These are phyloP conservation scores for Aspergillus sergii DNA, from an alignment of 2,329 filamentous ascomycete genomes.

Conservation along the genomic window DNA sequence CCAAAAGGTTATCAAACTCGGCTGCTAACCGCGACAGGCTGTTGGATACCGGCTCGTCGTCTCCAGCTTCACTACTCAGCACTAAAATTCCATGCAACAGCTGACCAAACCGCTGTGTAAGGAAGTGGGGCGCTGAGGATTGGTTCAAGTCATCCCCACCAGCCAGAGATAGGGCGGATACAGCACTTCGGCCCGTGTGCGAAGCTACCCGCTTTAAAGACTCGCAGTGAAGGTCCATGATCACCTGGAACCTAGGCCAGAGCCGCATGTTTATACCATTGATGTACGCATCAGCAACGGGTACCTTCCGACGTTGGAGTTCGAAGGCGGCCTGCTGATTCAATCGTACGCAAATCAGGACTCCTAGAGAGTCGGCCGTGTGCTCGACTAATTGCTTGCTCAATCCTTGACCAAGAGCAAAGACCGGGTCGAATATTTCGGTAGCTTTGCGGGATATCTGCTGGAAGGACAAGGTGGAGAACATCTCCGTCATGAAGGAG, in stretches of 20 bases:
- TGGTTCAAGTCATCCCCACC: slow-evolving; percentile 46
- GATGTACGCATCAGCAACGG: slow-evolving; percentile 85
- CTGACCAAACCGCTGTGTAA: slow-evolving; percentile 95
- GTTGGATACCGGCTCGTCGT: slow-evolving; percentile 87
- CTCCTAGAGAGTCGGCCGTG: slow-evolving; percentile 80
- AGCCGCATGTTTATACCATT: slow-evolving; percentile 95
- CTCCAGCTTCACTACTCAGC: slow-evolving; percentile 85
- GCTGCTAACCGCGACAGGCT: slow-evolving; percentile 75
- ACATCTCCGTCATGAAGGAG: slow-evolving; percentile 88
- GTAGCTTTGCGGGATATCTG: slow-evolving; percentile 80
- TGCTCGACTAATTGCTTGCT: slow-evolving; percentile 76
- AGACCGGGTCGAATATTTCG: slow-evolving; percentile 87
- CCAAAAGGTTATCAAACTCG: slow-evolving; percentile 83
- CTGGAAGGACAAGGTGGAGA: slow-evolving; percentile 75
- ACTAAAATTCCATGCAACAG: slow-evolving; percentile 81
- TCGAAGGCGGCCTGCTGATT: slow-evolving; percentile 96
- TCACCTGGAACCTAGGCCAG: slow-evolving; percentile 91
- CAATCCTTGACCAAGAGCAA: slow-evolving; percentile 76
- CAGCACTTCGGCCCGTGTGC: slow-evolving; percentile 50
- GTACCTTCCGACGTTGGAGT: slow-evolving; percentile 86
- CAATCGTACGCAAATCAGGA: slow-evolving; percentile 86
- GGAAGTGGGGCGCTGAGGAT: slow-evolving; percentile 74
- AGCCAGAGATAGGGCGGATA: slow-evolving; percentile 59
- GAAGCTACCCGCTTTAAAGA: slow-evolving; percentile 68
- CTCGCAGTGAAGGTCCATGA: slow-evolving; percentile 92